Base-by-base conservation (phyloP, 2,329 filamentous ascomycete species). In the Phaeoacremonium minimum region DNA sequence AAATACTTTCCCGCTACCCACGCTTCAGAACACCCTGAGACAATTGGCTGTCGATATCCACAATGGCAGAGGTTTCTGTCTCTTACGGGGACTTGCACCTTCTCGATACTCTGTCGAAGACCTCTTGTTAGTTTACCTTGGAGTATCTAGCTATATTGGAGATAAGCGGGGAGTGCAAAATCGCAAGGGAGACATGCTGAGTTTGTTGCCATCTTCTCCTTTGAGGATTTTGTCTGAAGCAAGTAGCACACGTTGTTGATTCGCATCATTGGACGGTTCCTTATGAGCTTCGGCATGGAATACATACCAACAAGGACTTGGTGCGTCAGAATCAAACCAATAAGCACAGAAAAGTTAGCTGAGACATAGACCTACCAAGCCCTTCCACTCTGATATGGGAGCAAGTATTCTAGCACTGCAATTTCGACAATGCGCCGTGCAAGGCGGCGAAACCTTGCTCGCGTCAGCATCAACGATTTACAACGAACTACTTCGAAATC, bases 181-280 rank as follows among this genome's bases (percentile, higher is more conserved):
- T 53, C 69, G 73, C 50, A 69, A 66, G 40, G 77, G 77, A 20
- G 81, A 81, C 50, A 80, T 80, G 73, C 59, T 83, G 29, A 71
- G 78, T 80, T 54, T 46, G 68, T 53, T 35, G 8, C 8, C 15
- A n/a, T n/a, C n/a, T n/a, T n/a, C n/a, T n/a, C n/a, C n/a, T n/a
- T n/a, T n/a, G n/a, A 63, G 72, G 26, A 61, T 69, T 32, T 65
- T 75, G 22, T n/a, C n/a, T 9, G n/a, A 26, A 26, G 22, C 9
- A 9, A 9, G 22, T 35, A 73, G 70, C 64, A 6, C 71, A 74
- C 41, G 58, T 74, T 15, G 71, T 65, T 13, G 63, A 68, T 28
- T 65, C 64, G 15, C 67, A 65, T 46, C 47, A 52, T 6, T 73
- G 70, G 69, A 60, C 55, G 2, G 56, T 62, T 7, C 66, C 68